Evolutionary conservation across 768 basidiomycete species (phyloP).

Genomic region (Trametopsis cervina): DNA sequence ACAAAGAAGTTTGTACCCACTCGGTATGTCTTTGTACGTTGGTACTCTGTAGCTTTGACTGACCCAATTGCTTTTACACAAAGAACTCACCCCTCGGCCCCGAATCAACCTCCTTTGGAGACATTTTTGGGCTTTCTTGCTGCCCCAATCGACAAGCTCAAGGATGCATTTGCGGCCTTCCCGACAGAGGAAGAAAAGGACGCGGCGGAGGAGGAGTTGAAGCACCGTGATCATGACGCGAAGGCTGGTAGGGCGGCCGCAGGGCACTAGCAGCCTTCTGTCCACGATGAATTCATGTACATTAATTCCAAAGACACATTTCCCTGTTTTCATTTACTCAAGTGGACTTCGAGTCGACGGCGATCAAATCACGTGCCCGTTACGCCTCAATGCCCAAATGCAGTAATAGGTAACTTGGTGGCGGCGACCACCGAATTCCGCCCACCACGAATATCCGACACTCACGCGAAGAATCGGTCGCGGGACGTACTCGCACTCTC

Average conservation of each 20-base stretch:
- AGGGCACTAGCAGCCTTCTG: no score
- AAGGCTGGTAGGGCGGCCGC: conserved; percentile 15
- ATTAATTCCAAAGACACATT: no score
- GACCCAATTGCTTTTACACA: conserved; percentile 14
- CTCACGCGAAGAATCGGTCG: not conserved
- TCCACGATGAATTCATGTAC: no score
- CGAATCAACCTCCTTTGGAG: conserved; percentile 55
- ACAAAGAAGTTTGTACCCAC: conserved; percentile 63
- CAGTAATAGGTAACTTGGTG: not conserved
- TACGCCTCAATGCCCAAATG: no score
- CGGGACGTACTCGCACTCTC: no score
- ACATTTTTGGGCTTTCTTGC: conserved; percentile 48
- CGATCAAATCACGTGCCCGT: no score
- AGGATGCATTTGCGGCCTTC: conserved; percentile 48
- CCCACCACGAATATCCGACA: not conserved
- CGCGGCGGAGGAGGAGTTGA: conserved; percentile 27
- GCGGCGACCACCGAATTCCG: not conserved
- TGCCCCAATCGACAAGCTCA: conserved; percentile 52
- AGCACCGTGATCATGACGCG: conserved; percentile 23
- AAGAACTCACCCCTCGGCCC: conserved; percentile 44
- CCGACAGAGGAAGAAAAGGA: conserved; percentile 48
- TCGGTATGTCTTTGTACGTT: conserved; percentile 29
- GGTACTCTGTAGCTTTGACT: not conserved
- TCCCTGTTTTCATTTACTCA: no score
- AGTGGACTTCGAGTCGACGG: no score